A percentile compares a stretch with the other conserved stretches of the same genome.
These are phyloP conservation scores for Zychaea mexicana DNA, from an alignment of 371 early-diverging fungal genomes.

Conservation along the genomic window DNA sequence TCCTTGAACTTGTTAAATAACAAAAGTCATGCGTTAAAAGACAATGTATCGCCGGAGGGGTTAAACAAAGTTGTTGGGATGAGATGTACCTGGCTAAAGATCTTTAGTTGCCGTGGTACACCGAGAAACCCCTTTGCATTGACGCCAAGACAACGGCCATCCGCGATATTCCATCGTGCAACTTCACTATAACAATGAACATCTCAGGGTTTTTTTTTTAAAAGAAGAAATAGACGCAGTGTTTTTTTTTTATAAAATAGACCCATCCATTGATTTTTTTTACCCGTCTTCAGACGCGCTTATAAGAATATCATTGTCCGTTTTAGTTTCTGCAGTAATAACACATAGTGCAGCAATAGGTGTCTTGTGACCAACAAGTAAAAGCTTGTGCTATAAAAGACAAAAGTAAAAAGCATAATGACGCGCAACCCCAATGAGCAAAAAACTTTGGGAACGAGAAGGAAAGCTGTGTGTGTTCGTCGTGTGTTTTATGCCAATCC, in stretches of 20 bases:
- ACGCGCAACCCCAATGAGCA: too few species aligned
- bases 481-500: too few species aligned
- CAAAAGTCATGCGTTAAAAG: too few species aligned
- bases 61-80: too few species aligned
- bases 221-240: too few species aligned
- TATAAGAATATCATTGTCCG: constrained; percentile 56
- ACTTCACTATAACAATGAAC: constrained; percentile 61
- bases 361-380: constrained; percentile 62
- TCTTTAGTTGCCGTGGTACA: constrained; percentile 51
- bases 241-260: not conserved
- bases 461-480: not conserved
- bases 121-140: constrained; percentile 64
- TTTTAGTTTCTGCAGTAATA: constrained; percentile 53
- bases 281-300: constrained; percentile 75
- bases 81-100: constrained; percentile 29
- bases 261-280: not conserved
- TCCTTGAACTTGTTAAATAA: constrained; percentile 41
- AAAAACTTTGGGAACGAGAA: too few species aligned
- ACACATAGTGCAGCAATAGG: constrained; percentile 59
- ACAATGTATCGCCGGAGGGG: too few species aligned
- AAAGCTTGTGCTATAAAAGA: constrained; percentile 44
- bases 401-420: too few species aligned
- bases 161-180: constrained; percentile 71
- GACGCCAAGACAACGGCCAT: constrained; percentile 71
- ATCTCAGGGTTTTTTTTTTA: too few species aligned